phyloP scores from a whole-genome alignment of 2,329 filamentous ascomycete species.

The Tolypocladium ophioglossoides region DNA sequence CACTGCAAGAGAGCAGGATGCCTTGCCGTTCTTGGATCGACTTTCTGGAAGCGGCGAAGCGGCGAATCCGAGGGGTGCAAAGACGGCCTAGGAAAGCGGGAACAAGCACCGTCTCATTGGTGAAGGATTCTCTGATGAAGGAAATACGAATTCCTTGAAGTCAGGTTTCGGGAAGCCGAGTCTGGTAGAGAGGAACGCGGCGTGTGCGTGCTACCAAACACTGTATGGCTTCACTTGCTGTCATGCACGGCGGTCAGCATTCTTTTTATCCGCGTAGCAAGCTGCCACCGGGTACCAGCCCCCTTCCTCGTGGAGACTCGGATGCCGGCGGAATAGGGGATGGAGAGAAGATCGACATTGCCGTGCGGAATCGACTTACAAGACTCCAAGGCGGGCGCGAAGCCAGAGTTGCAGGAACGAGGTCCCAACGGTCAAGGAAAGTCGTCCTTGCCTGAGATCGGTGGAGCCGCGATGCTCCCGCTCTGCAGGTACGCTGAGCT shows the following conservation, averaged over 20 bases:
- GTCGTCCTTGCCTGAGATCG: conserved; percentile 3
- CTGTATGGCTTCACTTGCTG: conserved; percentile 1
- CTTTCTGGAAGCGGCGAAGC: conserved; percentile 12
- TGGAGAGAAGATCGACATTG: conserved; percentile 4
- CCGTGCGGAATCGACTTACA: conserved; percentile 4
- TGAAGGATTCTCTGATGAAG: conserved; percentile 7
- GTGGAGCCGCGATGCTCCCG: conserved; percentile 2
- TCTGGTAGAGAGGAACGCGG: conserved; percentile 10
- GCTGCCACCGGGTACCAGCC: background rate
- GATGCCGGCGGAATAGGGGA: too few species aligned
- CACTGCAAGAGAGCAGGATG: conserved; percentile 6
- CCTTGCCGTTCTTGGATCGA: conserved; percentile 12
- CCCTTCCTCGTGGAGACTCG: background rate
- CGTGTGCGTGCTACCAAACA: conserved; percentile 9
- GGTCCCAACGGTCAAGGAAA: conserved; percentile 9
- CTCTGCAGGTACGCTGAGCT: conserved; percentile 11
- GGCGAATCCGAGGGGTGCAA: conserved; percentile 9
- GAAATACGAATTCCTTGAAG: conserved; percentile 7
- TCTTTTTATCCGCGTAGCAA: conserved; percentile 1
- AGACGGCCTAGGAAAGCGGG: conserved; percentile 9
- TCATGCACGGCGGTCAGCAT: conserved; percentile 4
- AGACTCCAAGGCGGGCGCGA: background rate
- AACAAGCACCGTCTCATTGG: conserved; percentile 12
- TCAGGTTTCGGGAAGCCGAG: conserved; percentile 4
- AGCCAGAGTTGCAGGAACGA: background rate